Percentiles rank a stretch among this genome's conserved stretches.
Conservation (phyloP, 257 asterid species). For the Nicotiana knightiana region DNA sequence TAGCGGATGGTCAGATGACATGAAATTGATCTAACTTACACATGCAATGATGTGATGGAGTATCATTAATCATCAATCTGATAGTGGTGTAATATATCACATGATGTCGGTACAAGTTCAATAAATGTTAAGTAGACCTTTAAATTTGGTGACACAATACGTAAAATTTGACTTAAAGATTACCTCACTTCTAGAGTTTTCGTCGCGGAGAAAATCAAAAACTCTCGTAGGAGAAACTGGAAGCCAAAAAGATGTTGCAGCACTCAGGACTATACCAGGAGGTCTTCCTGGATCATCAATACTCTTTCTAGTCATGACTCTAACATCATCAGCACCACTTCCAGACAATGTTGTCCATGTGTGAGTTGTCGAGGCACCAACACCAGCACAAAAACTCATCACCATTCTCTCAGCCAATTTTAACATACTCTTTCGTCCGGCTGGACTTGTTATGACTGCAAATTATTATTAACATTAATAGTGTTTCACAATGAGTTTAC, state of each 20-base stretch:
- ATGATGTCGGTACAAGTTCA: background rate
- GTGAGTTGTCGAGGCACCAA: constrained; percentile 76
- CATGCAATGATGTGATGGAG: background rate
- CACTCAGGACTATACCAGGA: constrained; percentile 75
- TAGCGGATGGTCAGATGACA: background rate
- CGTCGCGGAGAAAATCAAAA: constrained; percentile 54
- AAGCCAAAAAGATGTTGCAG: constrained; percentile 80
- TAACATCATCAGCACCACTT: constrained; percentile 74
- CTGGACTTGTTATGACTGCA: constrained; percentile 63
- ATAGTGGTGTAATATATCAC: background rate
- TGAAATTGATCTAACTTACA: background rate
- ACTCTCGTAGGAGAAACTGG: constrained; percentile 65
- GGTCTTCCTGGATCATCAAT: constrained; percentile 86
- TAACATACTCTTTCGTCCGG: constrained; percentile 67
- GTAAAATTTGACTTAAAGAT: too few species aligned
- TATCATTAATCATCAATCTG: background rate
- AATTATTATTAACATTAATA: background rate
- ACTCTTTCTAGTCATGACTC: constrained; percentile 81
- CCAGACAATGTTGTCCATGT: constrained; percentile 74
- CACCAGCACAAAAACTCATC: constrained; percentile 74
- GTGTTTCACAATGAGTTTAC: background rate
- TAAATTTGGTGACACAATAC: background rate
- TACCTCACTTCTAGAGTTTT: constrained; percentile 70
- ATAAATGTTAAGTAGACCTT: background rate
- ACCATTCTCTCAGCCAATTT: constrained; percentile 83